A percentile compares a stretch with the other conserved stretches of the same genome.
Conservation (phyloP, 441 rosid species). For the Gossypium davidsonii region DNA sequence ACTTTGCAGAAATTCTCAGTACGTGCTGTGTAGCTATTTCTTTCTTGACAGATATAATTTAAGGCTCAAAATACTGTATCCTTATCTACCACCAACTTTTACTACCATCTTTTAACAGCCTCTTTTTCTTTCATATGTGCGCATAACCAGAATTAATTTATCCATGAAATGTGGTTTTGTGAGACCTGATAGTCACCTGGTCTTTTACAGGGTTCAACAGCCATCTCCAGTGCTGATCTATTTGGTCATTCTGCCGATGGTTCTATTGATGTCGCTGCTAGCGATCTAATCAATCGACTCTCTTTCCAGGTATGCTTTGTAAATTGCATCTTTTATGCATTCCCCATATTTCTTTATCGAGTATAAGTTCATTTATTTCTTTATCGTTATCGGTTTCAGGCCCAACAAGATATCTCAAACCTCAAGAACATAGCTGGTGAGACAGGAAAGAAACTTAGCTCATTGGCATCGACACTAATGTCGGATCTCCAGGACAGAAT, state of each 20-base stretch:
- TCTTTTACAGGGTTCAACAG: constrained; percentile 58
- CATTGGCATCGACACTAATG: constrained; percentile 69
- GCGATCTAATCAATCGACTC: constrained; percentile 78
- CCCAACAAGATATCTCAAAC: constrained; percentile 84
- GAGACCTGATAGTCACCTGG: neutral
- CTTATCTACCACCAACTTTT: neutral
- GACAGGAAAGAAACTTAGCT: constrained; percentile 80
- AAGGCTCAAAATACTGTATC: neutral
- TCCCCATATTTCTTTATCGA: neutral
- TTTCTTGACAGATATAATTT: neutral
- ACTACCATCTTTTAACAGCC: neutral
- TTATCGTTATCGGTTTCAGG: constrained; percentile 35
- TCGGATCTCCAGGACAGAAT: constrained; percentile 90
- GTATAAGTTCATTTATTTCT: neutral
- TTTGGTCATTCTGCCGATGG: constrained; percentile 55
- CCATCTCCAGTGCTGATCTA: constrained; percentile 93
- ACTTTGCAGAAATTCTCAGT: constrained; percentile 87
- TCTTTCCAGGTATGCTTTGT: constrained; percentile 72
- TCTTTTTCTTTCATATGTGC: too few species aligned
- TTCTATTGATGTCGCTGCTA: constrained; percentile 70
- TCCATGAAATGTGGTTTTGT: neutral
- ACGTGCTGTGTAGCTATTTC: constrained; percentile 20
- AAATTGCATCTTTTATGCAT: neutral
- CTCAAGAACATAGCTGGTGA: constrained; percentile 86
- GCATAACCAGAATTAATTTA: neutral